Evolutionary conservation across 2,329 filamentous ascomycete genomes (phyloP).

Genomic region (Xylaria sp.): DNA sequence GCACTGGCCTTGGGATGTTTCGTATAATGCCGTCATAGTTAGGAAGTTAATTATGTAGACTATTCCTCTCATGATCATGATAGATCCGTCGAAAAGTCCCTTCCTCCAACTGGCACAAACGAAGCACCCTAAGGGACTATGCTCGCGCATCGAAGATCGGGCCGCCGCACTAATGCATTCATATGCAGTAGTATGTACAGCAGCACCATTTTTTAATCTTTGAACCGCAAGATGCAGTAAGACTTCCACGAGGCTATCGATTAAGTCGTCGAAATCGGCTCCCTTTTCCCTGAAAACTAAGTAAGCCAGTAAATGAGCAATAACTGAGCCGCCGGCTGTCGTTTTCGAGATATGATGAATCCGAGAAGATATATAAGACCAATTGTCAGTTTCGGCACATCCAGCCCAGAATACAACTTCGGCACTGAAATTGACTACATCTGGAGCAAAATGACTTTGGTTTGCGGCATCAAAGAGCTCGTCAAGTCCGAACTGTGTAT

Average conservation of each 20-base stretch:
- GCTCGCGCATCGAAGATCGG: no score
- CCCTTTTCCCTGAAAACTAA: no score
- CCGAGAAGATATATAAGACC: conserved; percentile 1
- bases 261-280: no score
- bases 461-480: not conserved
- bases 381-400: accelerated
- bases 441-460: no score
- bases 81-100: not conserved
- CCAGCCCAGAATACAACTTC: not conserved
- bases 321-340: not conserved
- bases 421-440: not conserved
- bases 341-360: not conserved
- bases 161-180: not conserved
- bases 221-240: not conserved
- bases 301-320: not conserved
- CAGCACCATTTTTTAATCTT: not conserved
- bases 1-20: no score
- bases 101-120: conserved; percentile 12
- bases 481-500: not conserved
- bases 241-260: not conserved
- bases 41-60: not conserved
- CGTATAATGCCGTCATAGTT: no score
- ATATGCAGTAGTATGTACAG: not conserved
- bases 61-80: not conserved
- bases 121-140: no score